These are phyloP conservation scores for Senna siamea DNA, from an alignment of 306 rosid genomes.

Conservation along the genomic window DNA sequence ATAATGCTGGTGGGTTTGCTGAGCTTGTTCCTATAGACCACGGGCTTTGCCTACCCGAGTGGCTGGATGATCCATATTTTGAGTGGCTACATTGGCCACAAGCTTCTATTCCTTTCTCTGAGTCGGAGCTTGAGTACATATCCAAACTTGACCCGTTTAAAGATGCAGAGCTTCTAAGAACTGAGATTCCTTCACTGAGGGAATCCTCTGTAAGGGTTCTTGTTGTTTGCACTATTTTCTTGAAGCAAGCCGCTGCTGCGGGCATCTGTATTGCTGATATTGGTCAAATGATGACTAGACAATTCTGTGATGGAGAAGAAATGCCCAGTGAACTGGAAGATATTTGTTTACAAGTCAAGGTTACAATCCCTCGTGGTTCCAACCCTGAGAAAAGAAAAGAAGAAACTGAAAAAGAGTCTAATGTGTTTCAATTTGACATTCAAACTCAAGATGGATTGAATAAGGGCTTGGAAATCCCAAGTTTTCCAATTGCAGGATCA, in stretches of 20 bases:
- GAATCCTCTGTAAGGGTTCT: constrained; percentile 82
- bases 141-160: constrained; percentile 75
- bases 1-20: constrained; percentile 40
- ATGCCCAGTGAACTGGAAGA: constrained; percentile 59
- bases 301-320: constrained; percentile 56
- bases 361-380: constrained; percentile 38
- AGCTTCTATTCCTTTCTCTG: constrained; percentile 79
- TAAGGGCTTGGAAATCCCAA: constrained; percentile 39
- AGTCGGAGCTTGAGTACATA: constrained; percentile 69
- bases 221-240: constrained; percentile 76
- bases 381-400: constrained; percentile 19
- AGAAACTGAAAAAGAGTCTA: constrained; percentile 31
- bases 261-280: constrained; percentile 81
- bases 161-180: constrained; percentile 73
- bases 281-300: constrained; percentile 83
- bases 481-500: constrained; percentile 42
- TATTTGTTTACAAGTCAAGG: constrained; percentile 62
- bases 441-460: constrained; percentile 30
- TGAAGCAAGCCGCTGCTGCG: constrained; percentile 67
- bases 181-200: constrained; percentile 62
- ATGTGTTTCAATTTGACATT: constrained; percentile 34
- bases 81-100: constrained; percentile 99
- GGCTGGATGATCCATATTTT: constrained; percentile 93
- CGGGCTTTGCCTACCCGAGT: constrained; percentile 93
- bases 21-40: constrained; percentile 95